Evolutionary conservation across 2,329 filamentous ascomycete genomes (phyloP).

Genomic region (Kalaharituber pfeilii): DNA sequence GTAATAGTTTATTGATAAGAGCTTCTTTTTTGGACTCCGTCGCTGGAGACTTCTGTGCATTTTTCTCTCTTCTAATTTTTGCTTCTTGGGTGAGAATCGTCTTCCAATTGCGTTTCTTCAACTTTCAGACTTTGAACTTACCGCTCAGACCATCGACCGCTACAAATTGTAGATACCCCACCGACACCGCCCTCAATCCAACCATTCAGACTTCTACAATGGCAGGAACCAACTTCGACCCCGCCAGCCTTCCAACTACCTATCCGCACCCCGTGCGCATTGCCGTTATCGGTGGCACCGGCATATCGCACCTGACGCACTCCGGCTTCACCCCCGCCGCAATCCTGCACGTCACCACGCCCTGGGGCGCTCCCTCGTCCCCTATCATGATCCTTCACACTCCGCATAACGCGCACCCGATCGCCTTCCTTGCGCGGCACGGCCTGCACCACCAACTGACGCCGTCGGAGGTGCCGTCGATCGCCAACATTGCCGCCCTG

Average conservation of each 20-base stretch:
- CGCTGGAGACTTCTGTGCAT: too few relatives aligned
- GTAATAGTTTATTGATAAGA: too few relatives aligned
- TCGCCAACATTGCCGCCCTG: slow-evolving; percentile 96
- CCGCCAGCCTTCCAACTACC: not conserved
- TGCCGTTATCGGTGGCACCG: slow-evolving; percentile 84
- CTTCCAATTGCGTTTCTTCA: too few relatives aligned
- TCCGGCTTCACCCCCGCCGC: slow-evolving; percentile 75
- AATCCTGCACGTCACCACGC: slow-evolving; percentile 56
- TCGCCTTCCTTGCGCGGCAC: slow-evolving; percentile 90
- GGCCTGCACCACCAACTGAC: slow-evolving; percentile 75
- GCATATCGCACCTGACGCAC: slow-evolving; percentile 71
- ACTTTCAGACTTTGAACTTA: too few relatives aligned
- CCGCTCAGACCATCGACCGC: too few relatives aligned
- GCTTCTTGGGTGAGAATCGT: too few relatives aligned
- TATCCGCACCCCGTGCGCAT: slow-evolving; percentile 52
- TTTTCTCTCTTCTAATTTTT: too few relatives aligned
- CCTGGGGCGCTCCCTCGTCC: slow-evolving; percentile 68
- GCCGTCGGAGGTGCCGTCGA: slow-evolving; percentile 84
- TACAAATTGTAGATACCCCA: too few relatives aligned
- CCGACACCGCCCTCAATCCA: too few relatives aligned
- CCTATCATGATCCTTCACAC: slow-evolving; percentile 67
- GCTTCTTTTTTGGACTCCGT: too few relatives aligned
- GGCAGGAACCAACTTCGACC: not conserved
- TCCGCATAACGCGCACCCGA: slow-evolving; percentile 53
- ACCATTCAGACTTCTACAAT: too few relatives aligned